Base-by-base conservation (phyloP, 371 early-diverging fungal genomes). In the Apophysomyces trapeziformis region DNA sequence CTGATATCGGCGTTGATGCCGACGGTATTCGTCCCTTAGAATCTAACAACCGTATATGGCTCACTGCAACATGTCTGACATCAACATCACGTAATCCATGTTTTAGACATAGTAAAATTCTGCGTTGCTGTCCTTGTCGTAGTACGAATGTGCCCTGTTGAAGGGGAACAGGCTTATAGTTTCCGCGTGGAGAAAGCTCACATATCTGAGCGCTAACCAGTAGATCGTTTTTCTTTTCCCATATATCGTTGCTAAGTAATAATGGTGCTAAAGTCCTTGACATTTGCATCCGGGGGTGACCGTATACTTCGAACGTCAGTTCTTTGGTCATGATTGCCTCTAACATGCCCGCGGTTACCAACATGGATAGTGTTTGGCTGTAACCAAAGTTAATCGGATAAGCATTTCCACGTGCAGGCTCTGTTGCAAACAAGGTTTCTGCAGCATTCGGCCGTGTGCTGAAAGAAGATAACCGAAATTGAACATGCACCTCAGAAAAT, bases 401-500 rank as follows among this genome's bases (percentile, higher is more conserved):
- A n/a, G 57, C 58, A 9, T 68, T 67, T 16, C 66, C 79, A 68
- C 90, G 90, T 35, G 78, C 83, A 43, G 87, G 84, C n/a, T 90
- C 88, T 0, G 92, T 90, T 0, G 89, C 77, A 67, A 77, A 92
- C 5, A 90, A 68, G n/a, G 84, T 80, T 58, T 91, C 90, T 0
- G 65, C 72, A 1, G 66, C 32, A 16, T 71, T 76, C 8, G 21
- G 18, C 2, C 21, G 35, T 32, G 54, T 50, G 9, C 85, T 86
- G 75, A 91, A 87, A 1, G 82, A 83, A 1, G 85, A 85, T 0
- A 88, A 65, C 57, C 89, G 82, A 74, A 93, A 89, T 58, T 93
- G 94, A 38, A 87, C 89, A 66, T 95, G 95, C 7, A 93, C 85
- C 61, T 89, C 86, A 4, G 90, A 89, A 68, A 82, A 88, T 36